These are phyloP conservation scores for Wickerhamomyces alni DNA, from an alignment of 805 yeast species.

Conservation along the genomic window DNA sequence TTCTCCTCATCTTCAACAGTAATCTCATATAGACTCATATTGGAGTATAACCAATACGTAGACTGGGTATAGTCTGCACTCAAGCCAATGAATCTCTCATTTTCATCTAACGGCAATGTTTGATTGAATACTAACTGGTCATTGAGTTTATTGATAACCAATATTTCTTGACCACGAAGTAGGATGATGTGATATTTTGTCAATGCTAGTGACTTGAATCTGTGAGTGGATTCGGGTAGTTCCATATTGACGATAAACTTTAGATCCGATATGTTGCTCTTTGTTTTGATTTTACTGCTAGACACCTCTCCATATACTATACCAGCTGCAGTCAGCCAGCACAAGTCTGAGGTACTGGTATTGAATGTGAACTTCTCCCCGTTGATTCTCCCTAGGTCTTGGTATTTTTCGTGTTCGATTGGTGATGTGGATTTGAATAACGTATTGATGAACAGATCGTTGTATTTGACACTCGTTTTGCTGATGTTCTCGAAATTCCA, in stretches of 20 bases:
- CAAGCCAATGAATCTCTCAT: constrained; percentile 38
- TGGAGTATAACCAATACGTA: constrained; percentile 77
- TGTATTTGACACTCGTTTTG: constrained; percentile 17
- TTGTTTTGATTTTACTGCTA: constrained; percentile 13
- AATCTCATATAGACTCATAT: constrained; percentile 60
- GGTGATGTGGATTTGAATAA: constrained; percentile 21
- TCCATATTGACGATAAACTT: constrained; percentile 35
- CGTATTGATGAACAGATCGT: constrained; percentile 16
- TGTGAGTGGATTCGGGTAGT: constrained; percentile 28
- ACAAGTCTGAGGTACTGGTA: constrained; percentile 25
- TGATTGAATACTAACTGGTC: constrained; percentile 40
- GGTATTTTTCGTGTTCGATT: constrained; percentile 31
- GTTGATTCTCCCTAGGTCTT: constrained; percentile 26
- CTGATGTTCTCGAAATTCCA: constrained; percentile 12
- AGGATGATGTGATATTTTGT: constrained; percentile 51
- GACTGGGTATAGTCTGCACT: constrained; percentile 40
- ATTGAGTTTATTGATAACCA: constrained; percentile 46
- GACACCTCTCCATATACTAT: constrained; percentile 35
- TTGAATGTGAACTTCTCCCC: constrained; percentile 27
- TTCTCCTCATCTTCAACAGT: constrained; percentile 61
- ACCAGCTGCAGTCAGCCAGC: constrained; percentile 44
- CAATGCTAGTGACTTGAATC: constrained; percentile 35
- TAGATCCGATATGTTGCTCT: constrained; percentile 25
- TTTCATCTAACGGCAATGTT: constrained; percentile 28
- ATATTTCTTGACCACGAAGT: constrained; percentile 35